phyloP scores from a whole-genome alignment of 768 basidiomycete species.

The Psilocybe tampanensis region DNA sequence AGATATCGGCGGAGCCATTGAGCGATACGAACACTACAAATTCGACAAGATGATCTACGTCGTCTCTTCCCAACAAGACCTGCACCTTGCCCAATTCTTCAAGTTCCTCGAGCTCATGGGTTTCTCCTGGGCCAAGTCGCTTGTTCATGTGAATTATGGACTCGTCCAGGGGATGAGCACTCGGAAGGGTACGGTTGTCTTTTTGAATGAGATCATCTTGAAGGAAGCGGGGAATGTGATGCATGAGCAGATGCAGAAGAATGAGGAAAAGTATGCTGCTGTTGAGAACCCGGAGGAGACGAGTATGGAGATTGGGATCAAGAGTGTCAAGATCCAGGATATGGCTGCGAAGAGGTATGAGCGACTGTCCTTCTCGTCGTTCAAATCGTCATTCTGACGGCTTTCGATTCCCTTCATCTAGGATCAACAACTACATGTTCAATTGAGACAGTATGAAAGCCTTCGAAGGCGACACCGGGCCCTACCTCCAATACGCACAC shows the following conservation, averaged over 20 bases:
- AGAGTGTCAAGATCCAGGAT: slow-evolving; percentile 97
- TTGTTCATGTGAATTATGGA: slow-evolving; percentile 91
- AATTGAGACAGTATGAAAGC: slow-evolving; percentile 94
- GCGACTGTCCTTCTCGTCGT: too few species aligned
- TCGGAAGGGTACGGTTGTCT: slow-evolving; percentile 91
- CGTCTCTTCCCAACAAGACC: slow-evolving; percentile 83
- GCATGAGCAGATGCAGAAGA: slow-evolving; percentile 96
- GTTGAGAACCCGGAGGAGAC: slow-evolving; percentile 86
- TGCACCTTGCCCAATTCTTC: slow-evolving; percentile 91
- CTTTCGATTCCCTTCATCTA: too few species aligned
- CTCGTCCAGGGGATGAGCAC: slow-evolving; percentile 96
- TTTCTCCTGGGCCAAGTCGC: slow-evolving; percentile 79
- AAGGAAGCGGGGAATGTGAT: slow-evolving; percentile 86
- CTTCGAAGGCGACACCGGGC: slow-evolving; percentile 95
- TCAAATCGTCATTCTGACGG: too few species aligned
- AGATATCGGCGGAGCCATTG: slow-evolving; percentile 92
- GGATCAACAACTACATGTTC: slow-evolving; percentile 95
- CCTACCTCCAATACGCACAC: slow-evolving; percentile 96
- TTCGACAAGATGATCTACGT: slow-evolving; percentile 93
- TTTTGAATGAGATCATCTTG: slow-evolving; percentile 92
- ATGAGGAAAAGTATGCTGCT: slow-evolving; percentile 88
- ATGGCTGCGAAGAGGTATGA: slow-evolving; percentile 94
- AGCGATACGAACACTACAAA: slow-evolving; percentile 90
- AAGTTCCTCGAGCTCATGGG: slow-evolving; percentile 90
- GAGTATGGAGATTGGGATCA: slow-evolving; percentile 85